Base-by-base conservation (phyloP, 495 filamentous ascomycete genomes). In the Daldinia bambusicola region DNA sequence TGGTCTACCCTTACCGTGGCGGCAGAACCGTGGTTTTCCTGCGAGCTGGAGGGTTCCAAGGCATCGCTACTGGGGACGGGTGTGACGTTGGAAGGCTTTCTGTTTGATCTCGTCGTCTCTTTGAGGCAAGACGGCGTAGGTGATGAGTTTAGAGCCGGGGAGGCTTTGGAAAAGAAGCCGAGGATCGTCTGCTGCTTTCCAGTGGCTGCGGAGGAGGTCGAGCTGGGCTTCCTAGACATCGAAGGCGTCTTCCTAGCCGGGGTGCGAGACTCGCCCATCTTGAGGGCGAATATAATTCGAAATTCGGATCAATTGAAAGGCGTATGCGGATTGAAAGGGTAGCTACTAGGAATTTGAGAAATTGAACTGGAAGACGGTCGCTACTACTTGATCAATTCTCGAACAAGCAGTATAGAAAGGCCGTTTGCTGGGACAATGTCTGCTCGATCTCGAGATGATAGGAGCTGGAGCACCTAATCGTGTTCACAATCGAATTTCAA, bases 31-130 rank as follows among this genome's bases (percentile, higher is more conserved):
- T 77, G 76, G 69, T 87, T 85, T 68, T 87, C 84, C 63, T 87
- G 84, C 2, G 88, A 89, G 74, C 87, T 89, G 0, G 84, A 81
- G 0, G 85, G 83, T 36, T 84, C 85, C 8, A 83, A 50, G 22
- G 87, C 80, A 76, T 94, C 93, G 77, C 92, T 95, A 80, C 91
- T 96, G 2, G 93, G 91, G 1, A 90, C 86, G n/a, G 93, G 92
- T 0, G 91, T 93, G 77, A 89, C 74, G 68, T 83, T 85, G 52
- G 78, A 81, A 77, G 68, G 83, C 76, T 75, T 79, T 20, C 70
- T 61, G 70, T 84, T 82, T 65, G 82, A 80, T 65, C 83, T 79
- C 37, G 81, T 80, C 38, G 78, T 78, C 70, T 87, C 78, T 55
- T 82, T 73, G 63, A 85, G 71, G 67, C 77, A 82, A 62, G 84